A percentile compares a stretch with the other conserved stretches of the same genome.
Conservation (phyloP, 202 grass and related monocot species). For the Zizania palustris region DNA sequence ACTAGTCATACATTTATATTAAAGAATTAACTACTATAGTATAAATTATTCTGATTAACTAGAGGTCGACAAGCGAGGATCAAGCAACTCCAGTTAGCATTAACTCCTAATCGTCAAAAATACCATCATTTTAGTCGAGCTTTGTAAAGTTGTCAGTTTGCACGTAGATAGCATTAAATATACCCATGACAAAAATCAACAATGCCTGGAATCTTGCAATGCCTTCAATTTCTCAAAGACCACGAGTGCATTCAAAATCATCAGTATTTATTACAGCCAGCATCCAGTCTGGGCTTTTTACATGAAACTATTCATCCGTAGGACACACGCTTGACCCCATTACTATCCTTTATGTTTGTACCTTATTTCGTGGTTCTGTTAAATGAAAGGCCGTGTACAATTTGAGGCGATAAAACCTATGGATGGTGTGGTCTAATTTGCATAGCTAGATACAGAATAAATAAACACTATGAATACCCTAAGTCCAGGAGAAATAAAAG, state of each 20-base stretch:
- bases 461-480: conserved; percentile 25
- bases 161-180: background rate
- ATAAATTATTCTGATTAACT: background rate
- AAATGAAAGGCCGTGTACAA: conserved; percentile 7
- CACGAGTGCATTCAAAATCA: background rate
- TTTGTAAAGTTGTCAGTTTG: background rate
- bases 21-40: too few species aligned
- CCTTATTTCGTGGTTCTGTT: background rate
- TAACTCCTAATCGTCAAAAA: background rate
- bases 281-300: background rate
- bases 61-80: background rate
- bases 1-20: too few species aligned
- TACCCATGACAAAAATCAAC: background rate
- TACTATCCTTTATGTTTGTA: background rate
- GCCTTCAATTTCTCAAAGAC: background rate
- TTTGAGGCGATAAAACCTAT: conserved; percentile 31
- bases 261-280: conserved; percentile 1
- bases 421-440: conserved; percentile 26
- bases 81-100: background rate
- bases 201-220: background rate
- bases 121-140: background rate
- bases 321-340: background rate
- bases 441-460: conserved; percentile 34
- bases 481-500: background rate
- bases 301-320: background rate